These are phyloP conservation scores for Aspergillus luchuensis DNA, from an alignment of 2,329 filamentous ascomycete species.

Conservation along the genomic window DNA sequence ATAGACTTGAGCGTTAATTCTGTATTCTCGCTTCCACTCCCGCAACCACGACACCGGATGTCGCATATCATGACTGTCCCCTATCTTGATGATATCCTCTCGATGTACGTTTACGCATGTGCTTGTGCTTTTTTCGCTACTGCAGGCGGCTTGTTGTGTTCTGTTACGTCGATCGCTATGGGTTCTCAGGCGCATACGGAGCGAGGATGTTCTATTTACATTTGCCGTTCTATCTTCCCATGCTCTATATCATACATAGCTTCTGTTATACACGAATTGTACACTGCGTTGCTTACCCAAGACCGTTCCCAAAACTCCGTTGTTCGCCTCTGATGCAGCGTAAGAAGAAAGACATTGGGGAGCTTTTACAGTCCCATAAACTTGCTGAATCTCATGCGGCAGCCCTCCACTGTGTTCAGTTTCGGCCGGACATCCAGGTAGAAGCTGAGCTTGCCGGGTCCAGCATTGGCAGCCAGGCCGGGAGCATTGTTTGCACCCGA, in stretches of 20 bases:
- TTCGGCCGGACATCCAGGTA: slow-evolving; percentile 68
- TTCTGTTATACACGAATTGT: slow-evolving; percentile 38
- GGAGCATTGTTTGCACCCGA: slow-evolving; percentile 31
- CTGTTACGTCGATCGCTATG: slow-evolving; percentile 16
- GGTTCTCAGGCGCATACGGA: slow-evolving; percentile 22
- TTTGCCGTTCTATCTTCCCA: slow-evolving; percentile 20
- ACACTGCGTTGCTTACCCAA: slow-evolving; percentile 28
- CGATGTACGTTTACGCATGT: slow-evolving; percentile 31
- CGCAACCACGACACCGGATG: slow-evolving; percentile 11
- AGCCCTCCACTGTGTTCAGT: slow-evolving; percentile 64
- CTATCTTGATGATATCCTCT: slow-evolving; percentile 38
- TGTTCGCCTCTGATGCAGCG: slow-evolving; percentile 27
- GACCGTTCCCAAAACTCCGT: slow-evolving; percentile 28
- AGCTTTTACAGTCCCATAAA: slow-evolving; percentile 48
- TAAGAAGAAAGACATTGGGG: background rate
- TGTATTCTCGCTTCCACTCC: background rate
- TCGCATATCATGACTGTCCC: slow-evolving; percentile 15
- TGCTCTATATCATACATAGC: slow-evolving; percentile 38
- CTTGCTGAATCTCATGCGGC: slow-evolving; percentile 56
- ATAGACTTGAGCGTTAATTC: slow-evolving; percentile 43
- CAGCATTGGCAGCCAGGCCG: slow-evolving; percentile 35
- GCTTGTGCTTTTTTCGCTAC: slow-evolving; percentile 18
- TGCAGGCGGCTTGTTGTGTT: slow-evolving; percentile 11
- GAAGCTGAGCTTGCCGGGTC: slow-evolving; percentile 57
- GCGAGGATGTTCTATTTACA: slow-evolving; percentile 28